Base-by-base conservation (phyloP, 345 rosid species). In the Carallia pectinifolia region DNA sequence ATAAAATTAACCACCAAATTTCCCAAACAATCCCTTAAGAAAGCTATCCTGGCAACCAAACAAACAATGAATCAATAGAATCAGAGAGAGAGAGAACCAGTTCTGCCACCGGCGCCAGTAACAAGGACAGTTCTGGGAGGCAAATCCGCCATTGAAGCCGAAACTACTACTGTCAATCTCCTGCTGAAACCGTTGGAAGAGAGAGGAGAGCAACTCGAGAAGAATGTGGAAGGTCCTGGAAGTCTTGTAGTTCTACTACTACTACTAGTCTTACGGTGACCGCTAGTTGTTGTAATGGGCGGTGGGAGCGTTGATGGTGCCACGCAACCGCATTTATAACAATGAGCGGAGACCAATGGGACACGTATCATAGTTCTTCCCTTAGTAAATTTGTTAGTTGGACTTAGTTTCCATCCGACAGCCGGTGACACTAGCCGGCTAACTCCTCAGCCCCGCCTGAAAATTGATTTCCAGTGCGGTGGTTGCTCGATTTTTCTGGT, bases 21-120 rank as follows among this genome's bases (percentile, higher is more conserved):
- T 44, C 50, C 5, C 50, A 44, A 2, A 12, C 50, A 44, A 1
- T 44, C 17, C 5, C 13, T 44, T 13, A 12, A 13, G 50, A 60
- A 1, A 4, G 15, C 53, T 19, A 6, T 36, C 52, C 48, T 52
- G 29, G 15, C 7, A 56, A 67, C 66, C 47, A 69, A 71, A 39
- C 17, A 70, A 44, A 53, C 13, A 53, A 27, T 13, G 15, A 5
- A 18, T 36, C 29, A 1, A 1, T 1, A 13, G 5, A 13, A 7
- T 6, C 29, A 27, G 10, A 38, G 12, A 63, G 31, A 59, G 13
- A 16, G 4, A 6, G 47, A 69, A 79, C 81, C 81, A 6, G 81
- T 79, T 74, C 81, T 55, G 37, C 81, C 81, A 59, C 81, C 81
- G 36, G 81, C 81, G 62, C 81, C 81, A 2, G 81, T 79, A 69